Percentiles rank a stretch among this genome's conserved stretches.
These are phyloP conservation scores for Kalaharituber pfeilii DNA, from an alignment of 2,329 filamentous ascomycete species.

Conservation along the genomic window DNA sequence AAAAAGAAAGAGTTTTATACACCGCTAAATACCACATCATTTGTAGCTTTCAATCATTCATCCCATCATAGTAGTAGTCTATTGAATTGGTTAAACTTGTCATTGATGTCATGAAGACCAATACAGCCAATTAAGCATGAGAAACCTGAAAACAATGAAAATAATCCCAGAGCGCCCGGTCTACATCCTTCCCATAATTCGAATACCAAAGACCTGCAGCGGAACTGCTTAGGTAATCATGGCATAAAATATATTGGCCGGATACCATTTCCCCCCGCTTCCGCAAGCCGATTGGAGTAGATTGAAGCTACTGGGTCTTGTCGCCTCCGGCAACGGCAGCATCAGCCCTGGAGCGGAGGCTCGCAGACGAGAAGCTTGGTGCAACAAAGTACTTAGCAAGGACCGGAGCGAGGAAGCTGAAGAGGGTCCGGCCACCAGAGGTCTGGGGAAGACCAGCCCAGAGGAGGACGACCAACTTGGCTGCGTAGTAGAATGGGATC, in stretches of 20 bases:
- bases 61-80: no score
- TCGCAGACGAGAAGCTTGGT: constrained; percentile 57
- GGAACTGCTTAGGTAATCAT: background rate
- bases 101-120: background rate
- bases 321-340: constrained; percentile 40
- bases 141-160: background rate
- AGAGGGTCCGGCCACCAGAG: constrained; percentile 68
- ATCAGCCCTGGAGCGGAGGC: constrained; percentile 77
- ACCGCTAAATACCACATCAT: background rate
- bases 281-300: no score
- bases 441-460: constrained; percentile 96
- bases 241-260: background rate
- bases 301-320: constrained; percentile 43
- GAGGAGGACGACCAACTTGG: constrained; percentile 95
- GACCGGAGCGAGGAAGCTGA: constrained; percentile 86
- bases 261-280: no score
- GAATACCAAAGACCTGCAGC: background rate
- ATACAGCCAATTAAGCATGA: background rate
- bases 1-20: background rate
- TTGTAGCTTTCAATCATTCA: background rate
- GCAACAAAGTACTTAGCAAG: constrained; percentile 77
- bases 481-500: constrained; percentile 98
- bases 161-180: background rate
- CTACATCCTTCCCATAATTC: background rate
- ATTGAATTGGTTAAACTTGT: background rate